Base-by-base conservation (phyloP, 805 yeast species). In the Yamadazyma philogaea region DNA sequence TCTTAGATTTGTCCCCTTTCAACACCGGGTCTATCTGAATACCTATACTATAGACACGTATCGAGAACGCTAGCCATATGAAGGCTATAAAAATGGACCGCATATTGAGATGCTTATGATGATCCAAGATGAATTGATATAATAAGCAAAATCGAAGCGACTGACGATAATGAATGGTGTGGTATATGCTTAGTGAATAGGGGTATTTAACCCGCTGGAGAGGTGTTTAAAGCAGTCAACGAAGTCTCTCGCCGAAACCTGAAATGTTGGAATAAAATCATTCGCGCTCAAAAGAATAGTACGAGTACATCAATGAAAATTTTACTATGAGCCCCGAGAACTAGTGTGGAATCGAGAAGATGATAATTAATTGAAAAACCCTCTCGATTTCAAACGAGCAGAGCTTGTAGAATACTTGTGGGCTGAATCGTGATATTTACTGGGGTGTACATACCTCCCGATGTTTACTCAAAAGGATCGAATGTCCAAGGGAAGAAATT, bases 21-120 rank as follows among this genome's bases (percentile, higher is more conserved):
- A 52, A 53, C 7, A 60, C 50, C 2, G 75, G 72, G 1, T 63
- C 64, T 17, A 70, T 55, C 7, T 53, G 44, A 49, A 69, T 43
- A 4, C 75, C 75, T 14, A 68, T 49, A 18, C 63, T 59, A 40
- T 44, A 21, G 17, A 48, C 52, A 30, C 15, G 22, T 8, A 7
- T 14, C 16, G 20, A 34, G 28, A 40, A 24, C 7, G 19, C 17
- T 16, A 38, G 17, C 36, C 35, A 31, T 38, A 38, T 18, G n/a
- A 38, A 17, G 21, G 28, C 19, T 27, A 36, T 26, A 28, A 36
- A 26, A 16, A 12, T 12, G 12, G 39, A 36, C 27, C 39, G 31
- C 39, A 36, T 36, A 10, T 22, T 34, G 15, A 6, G 15, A 34
- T n/a, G 28, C n/a, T n/a, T n/a, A n/a, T n/a, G n/a, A n/a, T n/a